These are phyloP conservation scores for Saitoella complicata DNA, from an alignment of 805 yeast species.

Conservation along the genomic window DNA sequence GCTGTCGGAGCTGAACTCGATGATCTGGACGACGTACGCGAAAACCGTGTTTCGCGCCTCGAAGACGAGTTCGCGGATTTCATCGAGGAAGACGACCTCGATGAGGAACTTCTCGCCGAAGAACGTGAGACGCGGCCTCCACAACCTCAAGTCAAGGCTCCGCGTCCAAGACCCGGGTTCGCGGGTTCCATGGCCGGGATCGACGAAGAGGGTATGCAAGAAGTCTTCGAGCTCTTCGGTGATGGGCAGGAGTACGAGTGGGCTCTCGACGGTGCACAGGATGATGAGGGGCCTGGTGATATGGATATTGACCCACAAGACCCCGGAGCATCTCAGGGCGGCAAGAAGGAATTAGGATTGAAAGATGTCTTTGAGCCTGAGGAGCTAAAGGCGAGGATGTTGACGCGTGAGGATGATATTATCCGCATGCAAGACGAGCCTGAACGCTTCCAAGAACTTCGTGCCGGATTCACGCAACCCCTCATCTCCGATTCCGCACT, in stretches of 20 bases:
- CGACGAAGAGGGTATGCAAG: conserved; percentile 83
- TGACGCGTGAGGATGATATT: conserved; percentile 80
- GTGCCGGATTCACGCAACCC: conserved; percentile 13
- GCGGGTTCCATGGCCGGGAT: conserved; percentile 27
- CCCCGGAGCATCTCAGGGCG: conserved; percentile 17
- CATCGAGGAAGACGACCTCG: conserved; percentile 91
- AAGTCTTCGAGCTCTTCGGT: conserved; percentile 87
- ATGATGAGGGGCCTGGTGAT: conserved; percentile 17
- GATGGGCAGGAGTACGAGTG: conserved; percentile 95
- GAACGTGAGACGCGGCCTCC: conserved; percentile 16
- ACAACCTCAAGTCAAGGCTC: background rate
- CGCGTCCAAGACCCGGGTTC: conserved; percentile 8
- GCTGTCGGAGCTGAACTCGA: conserved; percentile 15
- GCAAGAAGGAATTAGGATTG: conserved; percentile 36
- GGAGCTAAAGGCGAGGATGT: conserved; percentile 75
- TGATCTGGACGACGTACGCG: background rate
- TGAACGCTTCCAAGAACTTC: conserved; percentile 67
- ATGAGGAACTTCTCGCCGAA: conserved; percentile 58
- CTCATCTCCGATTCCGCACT: conserved; percentile 49
- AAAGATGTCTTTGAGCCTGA: conserved; percentile 89
- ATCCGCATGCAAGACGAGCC: conserved; percentile 81
- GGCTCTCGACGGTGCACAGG: conserved; percentile 68
- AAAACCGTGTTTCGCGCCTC: conserved; percentile 19
- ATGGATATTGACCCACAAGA: too few species aligned
- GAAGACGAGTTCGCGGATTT: conserved; percentile 89